A percentile compares a stretch with the other conserved stretches of the same genome.
Evolutionary conservation across 1,284 basidiomycete species (phyloP).

Genomic region (Pterulicium gracile): DNA sequence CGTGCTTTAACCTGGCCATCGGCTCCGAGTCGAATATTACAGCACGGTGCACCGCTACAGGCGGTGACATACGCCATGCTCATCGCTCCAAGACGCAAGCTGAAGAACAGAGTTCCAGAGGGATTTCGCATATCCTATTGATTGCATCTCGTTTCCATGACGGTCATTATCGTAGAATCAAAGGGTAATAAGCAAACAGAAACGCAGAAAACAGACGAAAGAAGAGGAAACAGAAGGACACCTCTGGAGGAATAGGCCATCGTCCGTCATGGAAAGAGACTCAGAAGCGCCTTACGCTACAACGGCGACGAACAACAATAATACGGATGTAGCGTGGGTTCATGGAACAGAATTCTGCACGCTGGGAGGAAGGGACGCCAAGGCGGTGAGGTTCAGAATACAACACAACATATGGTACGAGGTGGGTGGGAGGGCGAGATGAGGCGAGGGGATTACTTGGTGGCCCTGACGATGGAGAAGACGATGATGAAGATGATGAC

Average conservation of each 20-base stretch:
- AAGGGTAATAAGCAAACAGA: not conserved
- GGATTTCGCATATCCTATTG: slow-evolving; percentile 6
- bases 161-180: not conserved
- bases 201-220: not conserved
- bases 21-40: too few relatives aligned
- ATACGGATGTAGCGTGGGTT: not conserved
- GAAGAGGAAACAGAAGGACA: not conserved
- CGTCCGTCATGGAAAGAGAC: not conserved
- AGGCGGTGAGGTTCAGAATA: not conserved
- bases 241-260: not conserved
- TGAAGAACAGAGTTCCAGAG: slow-evolving; percentile 10
- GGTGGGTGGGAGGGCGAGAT: not conserved
- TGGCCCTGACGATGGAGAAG: slow-evolving; percentile 82
- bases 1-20: too few relatives aligned
- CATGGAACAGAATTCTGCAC: not conserved
- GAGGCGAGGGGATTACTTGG: slow-evolving; percentile 20
- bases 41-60: too few relatives aligned
- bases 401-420: slow-evolving; percentile 2
- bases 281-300: not conserved
- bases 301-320: not conserved
- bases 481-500: slow-evolving; percentile 92
- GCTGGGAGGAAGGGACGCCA: not conserved
- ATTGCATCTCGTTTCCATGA: slow-evolving; percentile 1
- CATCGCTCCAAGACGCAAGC: too few relatives aligned
- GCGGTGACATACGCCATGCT: too few relatives aligned